Evolutionary conservation across 2,329 filamentous ascomycete species (phyloP), one percentile per base, ranked within the genome.

Genomic region (Tolypocladium guangdongense): DNA sequence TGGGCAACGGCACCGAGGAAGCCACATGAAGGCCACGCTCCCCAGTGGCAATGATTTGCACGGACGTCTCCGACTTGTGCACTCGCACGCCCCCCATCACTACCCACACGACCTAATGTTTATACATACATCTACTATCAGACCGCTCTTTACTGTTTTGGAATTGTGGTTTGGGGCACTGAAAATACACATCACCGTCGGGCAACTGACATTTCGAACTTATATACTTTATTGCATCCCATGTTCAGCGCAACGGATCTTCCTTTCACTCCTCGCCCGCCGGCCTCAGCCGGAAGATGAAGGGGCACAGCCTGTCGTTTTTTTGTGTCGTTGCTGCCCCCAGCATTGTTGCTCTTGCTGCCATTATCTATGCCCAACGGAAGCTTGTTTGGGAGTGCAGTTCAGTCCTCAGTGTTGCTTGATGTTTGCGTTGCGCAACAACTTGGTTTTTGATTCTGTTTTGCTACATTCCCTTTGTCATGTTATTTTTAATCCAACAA

Each of bases 1-100:
- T 71, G 69, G 68, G 69, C 69, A 52, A 70, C 68, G 20, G 48
- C 46, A n/a, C 54, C 53, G 35, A 62, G 64, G 50, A 64, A 62
- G 48, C 50, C 54, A 38, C 60, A 56, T 37, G 60, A 62, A 30
- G 55, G 57, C 22, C 53, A 59, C 36, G 50, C 43, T 54, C 50
- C 39, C 27, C 50, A 54, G 12, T 53, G 52, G 52, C 37, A 53
- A 36, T 49, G 30, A 38, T n/a, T 18, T 4, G 4, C 30, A 20
- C 27, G 30, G 18, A 36, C 2, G 27, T 20, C 27, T n/a, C n/a
- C 7, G 11, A 11, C 11, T 20, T 12, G 43, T n/a, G 43, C 24
- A 32, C 24, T 16, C 22, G 16, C 18, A 11, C 24, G 2, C 43
- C 27, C 4, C 7, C 7, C 18, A 24, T 7, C 43, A 4, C 6